Evolutionary conservation across 2,329 filamentous ascomycete genomes (phyloP).

Genomic region (Cladosporium halotolerans): DNA sequence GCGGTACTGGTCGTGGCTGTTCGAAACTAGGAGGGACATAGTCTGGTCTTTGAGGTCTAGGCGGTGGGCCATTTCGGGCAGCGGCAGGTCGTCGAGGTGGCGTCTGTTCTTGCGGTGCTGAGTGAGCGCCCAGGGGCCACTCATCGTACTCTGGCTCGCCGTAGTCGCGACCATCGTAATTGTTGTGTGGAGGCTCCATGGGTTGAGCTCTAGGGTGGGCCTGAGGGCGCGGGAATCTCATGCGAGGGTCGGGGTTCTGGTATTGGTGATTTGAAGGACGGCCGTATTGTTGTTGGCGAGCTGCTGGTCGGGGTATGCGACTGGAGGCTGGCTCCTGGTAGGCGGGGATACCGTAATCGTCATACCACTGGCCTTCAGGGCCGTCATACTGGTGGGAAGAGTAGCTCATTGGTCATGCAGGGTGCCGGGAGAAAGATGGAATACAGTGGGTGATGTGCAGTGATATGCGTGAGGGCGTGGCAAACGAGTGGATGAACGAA

Average conservation of each 20-base stretch:
- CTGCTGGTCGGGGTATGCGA: background rate
- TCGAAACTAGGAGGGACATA: constrained; percentile 8
- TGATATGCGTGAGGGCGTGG: background rate
- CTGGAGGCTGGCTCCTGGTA: constrained; percentile 8
- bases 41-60: constrained; percentile 24
- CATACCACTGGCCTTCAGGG: constrained; percentile 7
- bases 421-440: constrained; percentile 1
- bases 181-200: constrained; percentile 6
- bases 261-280: background rate
- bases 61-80: constrained; percentile 20
- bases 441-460: background rate
- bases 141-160: constrained; percentile 18
- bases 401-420: constrained; percentile 11
- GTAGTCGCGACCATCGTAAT: constrained; percentile 25
- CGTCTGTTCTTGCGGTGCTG: constrained; percentile 1
- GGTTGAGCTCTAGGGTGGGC: constrained; percentile 1
- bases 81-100: background rate
- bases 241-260: constrained; percentile 6
- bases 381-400: background rate
- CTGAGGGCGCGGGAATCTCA: constrained; percentile 10
- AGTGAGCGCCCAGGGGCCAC: constrained; percentile 22
- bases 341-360: constrained; percentile 9
- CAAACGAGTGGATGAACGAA: constrained; percentile 4
- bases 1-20: background rate
- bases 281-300: background rate